phyloP scores from a whole-genome alignment of 176 grass and related monocot species.

The Melocanna baccifera region DNA sequence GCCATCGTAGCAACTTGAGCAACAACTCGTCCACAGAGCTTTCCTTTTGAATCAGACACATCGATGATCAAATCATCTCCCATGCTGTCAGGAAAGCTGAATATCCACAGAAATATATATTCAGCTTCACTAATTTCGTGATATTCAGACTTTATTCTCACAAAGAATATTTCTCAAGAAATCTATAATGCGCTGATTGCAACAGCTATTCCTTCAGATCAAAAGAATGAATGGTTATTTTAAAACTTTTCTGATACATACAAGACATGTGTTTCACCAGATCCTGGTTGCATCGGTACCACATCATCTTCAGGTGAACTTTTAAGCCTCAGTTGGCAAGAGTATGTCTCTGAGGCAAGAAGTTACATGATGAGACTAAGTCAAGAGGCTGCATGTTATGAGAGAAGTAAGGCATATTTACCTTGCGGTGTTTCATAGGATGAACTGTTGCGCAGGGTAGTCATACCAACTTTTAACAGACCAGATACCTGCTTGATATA shows the following conservation, averaged over 20 bases:
- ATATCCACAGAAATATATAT: slow-evolving; percentile 29
- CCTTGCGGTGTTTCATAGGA: slow-evolving; percentile 76
- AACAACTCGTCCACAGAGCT: slow-evolving; percentile 72
- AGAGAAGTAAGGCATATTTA: slow-evolving; percentile 38
- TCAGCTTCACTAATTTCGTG: slow-evolving; percentile 7
- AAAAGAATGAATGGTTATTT: slow-evolving; percentile 10
- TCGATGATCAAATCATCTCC: slow-evolving; percentile 95
- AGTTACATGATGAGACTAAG: slow-evolving; percentile 26
- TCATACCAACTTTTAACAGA: slow-evolving; percentile 83
- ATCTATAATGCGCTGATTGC: background rate
- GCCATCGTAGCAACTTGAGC: slow-evolving; percentile 92
- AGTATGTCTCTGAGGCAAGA: slow-evolving; percentile 72
- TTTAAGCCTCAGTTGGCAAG: slow-evolving; percentile 88
- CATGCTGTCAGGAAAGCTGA: slow-evolving; percentile 98
- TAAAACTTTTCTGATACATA: slow-evolving; percentile 53
- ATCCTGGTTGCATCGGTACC: slow-evolving; percentile 92
- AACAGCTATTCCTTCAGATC: background rate
- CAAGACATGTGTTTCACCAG: slow-evolving; percentile 96
- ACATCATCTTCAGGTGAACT: slow-evolving; percentile 70
- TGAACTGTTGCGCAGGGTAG: slow-evolving; percentile 77
- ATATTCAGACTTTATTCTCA: slow-evolving; percentile 5
- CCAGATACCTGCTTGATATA: slow-evolving; percentile 95
- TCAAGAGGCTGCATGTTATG: slow-evolving; percentile 10
- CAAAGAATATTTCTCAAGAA: background rate
- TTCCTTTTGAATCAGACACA: slow-evolving; percentile 85